phyloP scores from a whole-genome alignment of 345 rosid genomes.

The Populus nigra region DNA sequence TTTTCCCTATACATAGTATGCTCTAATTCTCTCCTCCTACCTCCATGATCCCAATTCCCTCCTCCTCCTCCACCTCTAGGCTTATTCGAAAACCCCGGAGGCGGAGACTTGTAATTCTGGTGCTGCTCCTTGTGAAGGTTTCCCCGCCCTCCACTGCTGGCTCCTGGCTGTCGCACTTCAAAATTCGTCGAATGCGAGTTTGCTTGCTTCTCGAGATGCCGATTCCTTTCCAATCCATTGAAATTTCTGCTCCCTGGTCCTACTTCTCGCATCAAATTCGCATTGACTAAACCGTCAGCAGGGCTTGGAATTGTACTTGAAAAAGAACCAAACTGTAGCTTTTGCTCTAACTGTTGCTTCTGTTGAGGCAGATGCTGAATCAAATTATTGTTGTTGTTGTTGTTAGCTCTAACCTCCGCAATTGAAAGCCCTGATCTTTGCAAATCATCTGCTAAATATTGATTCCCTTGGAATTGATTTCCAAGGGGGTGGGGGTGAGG shows the following conservation, averaged over 20 bases:
- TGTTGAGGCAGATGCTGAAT: conserved; percentile 38
- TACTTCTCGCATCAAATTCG: conserved; percentile 31
- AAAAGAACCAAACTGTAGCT: conserved; percentile 61
- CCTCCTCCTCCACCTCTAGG: conserved; percentile 26
- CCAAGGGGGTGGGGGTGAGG: conserved; percentile 26
- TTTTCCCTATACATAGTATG: conserved; percentile 31
- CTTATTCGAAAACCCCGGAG: conserved; percentile 45
- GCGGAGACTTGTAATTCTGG: conserved; percentile 28
- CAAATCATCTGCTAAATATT: conserved; percentile 42
- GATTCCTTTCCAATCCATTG: conserved; percentile 34
- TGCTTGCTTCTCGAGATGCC: conserved; percentile 27
- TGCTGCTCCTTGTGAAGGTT: conserved; percentile 2
- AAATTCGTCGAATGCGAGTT: conserved; percentile 30
- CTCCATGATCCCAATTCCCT: conserved; percentile 28
- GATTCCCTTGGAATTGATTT: conserved; percentile 14
- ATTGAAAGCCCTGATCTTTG: conserved; percentile 48
- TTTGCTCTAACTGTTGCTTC: conserved; percentile 34
- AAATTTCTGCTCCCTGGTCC: conserved; percentile 18
- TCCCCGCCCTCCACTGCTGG: conserved; percentile 33
- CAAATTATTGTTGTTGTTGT: conserved; percentile 16
- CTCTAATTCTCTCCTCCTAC: conserved; percentile 33
- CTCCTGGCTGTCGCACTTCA: conserved; percentile 28
- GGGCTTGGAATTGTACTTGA: conserved; percentile 38
- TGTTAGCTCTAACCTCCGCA: conserved; percentile 16
- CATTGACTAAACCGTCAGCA: conserved; percentile 33